Percentiles rank a stretch among this genome's conserved stretches.
phyloP scores from a whole-genome alignment of 371 early-diverging fungal species.

The Mucor saturninus region DNA sequence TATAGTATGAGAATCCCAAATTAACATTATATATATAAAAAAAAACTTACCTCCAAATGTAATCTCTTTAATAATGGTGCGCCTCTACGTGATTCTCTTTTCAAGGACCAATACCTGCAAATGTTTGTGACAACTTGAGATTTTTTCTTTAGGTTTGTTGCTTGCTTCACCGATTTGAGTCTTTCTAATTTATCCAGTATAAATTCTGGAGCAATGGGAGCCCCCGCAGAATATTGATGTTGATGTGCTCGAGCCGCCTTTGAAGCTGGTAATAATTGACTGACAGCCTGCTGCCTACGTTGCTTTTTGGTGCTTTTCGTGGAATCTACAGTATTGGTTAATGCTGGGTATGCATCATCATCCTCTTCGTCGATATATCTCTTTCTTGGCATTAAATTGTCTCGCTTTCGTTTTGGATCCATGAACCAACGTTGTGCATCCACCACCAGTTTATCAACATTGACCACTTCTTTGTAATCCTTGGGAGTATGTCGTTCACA shows the following conservation, averaged over 20 bases:
- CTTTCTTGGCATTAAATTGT: constrained; percentile 26
- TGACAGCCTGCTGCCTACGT: constrained; percentile 22
- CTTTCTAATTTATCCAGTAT: constrained; percentile 71
- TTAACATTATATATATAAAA: background rate
- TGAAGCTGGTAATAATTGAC: constrained; percentile 45
- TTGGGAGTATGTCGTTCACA: constrained; percentile 88
- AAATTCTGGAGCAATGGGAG: constrained; percentile 71
- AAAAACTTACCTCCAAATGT: constrained; percentile 82
- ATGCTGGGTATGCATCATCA: constrained; percentile 15
- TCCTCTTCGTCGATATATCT: constrained; percentile 46
- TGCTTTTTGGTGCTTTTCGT: constrained; percentile 20
- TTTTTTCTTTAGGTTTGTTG: constrained; percentile 55
- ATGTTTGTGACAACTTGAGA: constrained; percentile 63
- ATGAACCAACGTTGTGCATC: constrained; percentile 40
- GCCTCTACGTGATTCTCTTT: constrained; percentile 85
- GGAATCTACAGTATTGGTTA: constrained; percentile 5
- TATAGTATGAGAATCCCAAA: background rate
- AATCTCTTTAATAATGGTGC: constrained; percentile 93
- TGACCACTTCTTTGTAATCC: constrained; percentile 65
- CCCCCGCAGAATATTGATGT: constrained; percentile 59
- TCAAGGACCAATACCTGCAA: constrained; percentile 93
- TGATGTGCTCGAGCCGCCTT: constrained; percentile 70
- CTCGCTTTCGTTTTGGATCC: constrained; percentile 16
- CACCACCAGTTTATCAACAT: constrained; percentile 46
- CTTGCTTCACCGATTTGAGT: constrained; percentile 43